Percentiles rank a stretch among this genome's conserved stretches.
phyloP scores from a whole-genome alignment of 2,329 filamentous ascomycete genomes.

The Curvularia eragrostidis region DNA sequence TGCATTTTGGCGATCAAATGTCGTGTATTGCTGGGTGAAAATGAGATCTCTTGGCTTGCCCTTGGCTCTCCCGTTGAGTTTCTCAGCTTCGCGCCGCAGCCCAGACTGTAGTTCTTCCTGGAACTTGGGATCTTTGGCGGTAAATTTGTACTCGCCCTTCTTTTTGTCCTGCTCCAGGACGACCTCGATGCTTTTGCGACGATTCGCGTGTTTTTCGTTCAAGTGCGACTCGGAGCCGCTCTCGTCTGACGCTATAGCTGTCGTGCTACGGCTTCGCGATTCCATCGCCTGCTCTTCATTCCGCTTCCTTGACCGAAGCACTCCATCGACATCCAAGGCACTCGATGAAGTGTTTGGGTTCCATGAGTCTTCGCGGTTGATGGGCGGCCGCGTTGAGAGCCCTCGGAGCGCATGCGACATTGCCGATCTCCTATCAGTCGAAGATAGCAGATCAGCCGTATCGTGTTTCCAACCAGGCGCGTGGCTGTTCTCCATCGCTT shows the following conservation, averaged over 20 bases:
- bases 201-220: constrained; percentile 21
- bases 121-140: constrained; percentile 58
- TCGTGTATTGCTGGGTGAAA: constrained; percentile 75
- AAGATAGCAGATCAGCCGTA: constrained; percentile 19
- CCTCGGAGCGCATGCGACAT: constrained; percentile 40
- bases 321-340: constrained; percentile 51
- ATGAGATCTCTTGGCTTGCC: constrained; percentile 63
- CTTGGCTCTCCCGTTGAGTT: constrained; percentile 45
- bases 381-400: constrained; percentile 29
- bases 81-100: constrained; percentile 52
- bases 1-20: constrained; percentile 76
- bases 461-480: constrained; percentile 12
- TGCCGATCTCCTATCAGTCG: constrained; percentile 28
- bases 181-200: constrained; percentile 55
- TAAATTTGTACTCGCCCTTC: constrained; percentile 58
- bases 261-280: constrained; percentile 37
- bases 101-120: constrained; percentile 55
- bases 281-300: constrained; percentile 48
- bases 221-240: constrained; percentile 23
- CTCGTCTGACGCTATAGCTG: constrained; percentile 36
- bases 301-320: constrained; percentile 49
- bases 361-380: constrained; percentile 35
- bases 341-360: constrained; percentile 34
- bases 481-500: constrained; percentile 2
- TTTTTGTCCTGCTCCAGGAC: constrained; percentile 55